Conservation (phyloP, 1,284 basidiomycete genomes). For the Puccinia novopanici region DNA sequence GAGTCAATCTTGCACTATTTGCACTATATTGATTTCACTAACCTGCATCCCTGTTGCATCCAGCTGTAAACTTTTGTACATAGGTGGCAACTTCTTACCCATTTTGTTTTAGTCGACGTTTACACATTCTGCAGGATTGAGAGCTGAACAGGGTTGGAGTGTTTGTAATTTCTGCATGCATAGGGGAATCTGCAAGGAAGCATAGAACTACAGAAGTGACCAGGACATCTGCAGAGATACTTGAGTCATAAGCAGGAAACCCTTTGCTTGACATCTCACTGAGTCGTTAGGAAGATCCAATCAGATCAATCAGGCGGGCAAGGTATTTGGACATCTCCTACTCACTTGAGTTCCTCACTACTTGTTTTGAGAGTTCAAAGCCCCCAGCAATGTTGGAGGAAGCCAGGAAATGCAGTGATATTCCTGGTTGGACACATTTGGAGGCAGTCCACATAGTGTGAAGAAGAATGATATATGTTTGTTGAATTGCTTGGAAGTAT, state of each 20-base stretch:
- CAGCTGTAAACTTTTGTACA: neutral
- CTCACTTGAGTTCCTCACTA: slow-evolving; percentile 60
- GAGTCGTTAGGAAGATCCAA: neutral
- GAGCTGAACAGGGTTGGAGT: neutral
- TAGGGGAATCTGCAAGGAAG: neutral
- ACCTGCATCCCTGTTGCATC: neutral
- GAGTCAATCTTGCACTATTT: too few species aligned
- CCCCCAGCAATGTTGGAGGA: neutral
- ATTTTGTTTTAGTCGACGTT: neutral
- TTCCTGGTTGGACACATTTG: too few species aligned
- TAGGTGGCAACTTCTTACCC: neutral
- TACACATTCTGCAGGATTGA: neutral
- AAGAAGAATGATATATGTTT: too few species aligned
- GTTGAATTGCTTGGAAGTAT: too few species aligned
- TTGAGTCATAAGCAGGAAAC: neutral
- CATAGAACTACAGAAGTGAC: neutral
- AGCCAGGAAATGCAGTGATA: slow-evolving; percentile 6
- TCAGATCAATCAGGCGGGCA: neutral
- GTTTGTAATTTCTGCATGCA: slow-evolving; percentile 7
- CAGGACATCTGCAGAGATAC: neutral
- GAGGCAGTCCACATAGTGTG: too few species aligned
- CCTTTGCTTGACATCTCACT: neutral
- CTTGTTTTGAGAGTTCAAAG: neutral
- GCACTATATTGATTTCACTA: neutral
- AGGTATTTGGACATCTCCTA: too few species aligned